Evolutionary conservation across 495 filamentous ascomycete species (phyloP).

Genomic region (Podospora bellae-mahoneyi): DNA sequence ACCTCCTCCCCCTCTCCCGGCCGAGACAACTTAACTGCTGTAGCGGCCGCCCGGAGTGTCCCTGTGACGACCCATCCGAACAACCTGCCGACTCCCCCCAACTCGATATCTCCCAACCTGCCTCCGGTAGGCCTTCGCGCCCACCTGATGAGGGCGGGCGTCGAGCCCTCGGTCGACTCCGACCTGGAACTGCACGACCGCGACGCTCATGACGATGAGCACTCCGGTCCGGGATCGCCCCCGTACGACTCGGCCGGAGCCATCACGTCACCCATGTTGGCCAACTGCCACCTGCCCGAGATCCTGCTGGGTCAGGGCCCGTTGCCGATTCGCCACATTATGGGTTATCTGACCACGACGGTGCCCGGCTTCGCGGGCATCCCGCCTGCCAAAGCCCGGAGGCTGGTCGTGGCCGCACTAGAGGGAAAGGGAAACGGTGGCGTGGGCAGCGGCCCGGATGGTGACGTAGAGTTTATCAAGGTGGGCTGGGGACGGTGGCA

Average conservation of each 20-base stretch:
- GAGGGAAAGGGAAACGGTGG: conserved; percentile 67
- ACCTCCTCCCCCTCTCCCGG: conserved; percentile 44
- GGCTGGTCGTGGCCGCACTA: conserved; percentile 79
- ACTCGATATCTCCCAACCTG: conserved; percentile 89
- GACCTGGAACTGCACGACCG: conserved; percentile 83
- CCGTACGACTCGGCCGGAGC: conserved; percentile 69
- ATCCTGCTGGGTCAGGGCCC: conserved; percentile 88
- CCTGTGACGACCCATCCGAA: conserved; percentile 59
- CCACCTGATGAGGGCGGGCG: conserved; percentile 56
- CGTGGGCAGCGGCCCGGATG: conserved; percentile 61
- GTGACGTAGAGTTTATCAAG: conserved; percentile 89
- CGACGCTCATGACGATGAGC: conserved; percentile 60
- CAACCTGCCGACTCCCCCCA: conserved; percentile 86
- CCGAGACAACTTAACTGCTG: conserved; percentile 60
- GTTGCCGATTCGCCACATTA: conserved; percentile 89
- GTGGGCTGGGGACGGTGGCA: conserved; percentile 98
- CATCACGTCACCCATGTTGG: conserved; percentile 83
- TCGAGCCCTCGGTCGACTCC: conserved; percentile 68
- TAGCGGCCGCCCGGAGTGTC: conserved; percentile 56
- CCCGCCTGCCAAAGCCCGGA: conserved; percentile 84
- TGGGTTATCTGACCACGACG: conserved; percentile 85
- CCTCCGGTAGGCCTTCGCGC: conserved; percentile 73
- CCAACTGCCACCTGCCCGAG: conserved; percentile 85
- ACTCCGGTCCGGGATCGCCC: conserved; percentile 46
- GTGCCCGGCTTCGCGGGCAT: conserved; percentile 92